Evolutionary conservation across 139 green algal genomes (phyloP), one percentile per base, ranked within the genome.

Genomic region (Chlorella sp.): DNA sequence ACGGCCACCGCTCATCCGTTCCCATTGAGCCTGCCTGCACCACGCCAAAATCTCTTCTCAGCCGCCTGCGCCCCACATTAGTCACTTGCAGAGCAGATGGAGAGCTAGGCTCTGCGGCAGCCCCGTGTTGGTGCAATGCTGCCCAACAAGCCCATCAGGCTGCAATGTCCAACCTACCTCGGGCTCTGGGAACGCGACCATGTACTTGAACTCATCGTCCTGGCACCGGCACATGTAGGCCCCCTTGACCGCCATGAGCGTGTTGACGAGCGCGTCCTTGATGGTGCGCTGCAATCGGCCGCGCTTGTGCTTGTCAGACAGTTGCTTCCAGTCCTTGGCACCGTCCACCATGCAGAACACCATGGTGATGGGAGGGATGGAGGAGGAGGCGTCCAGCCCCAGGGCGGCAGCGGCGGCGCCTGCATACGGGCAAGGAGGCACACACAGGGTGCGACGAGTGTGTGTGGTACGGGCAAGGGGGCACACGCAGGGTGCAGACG

Each of bases 181-280:
- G 10, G 42, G 42, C 42, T 55, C 42, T 24, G 42, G 42, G 64
- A 85, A 85, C 0, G 77, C 77, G 17, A 84, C 64, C 79, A 88
- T 86, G 78, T 84, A 85, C 80, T 86, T 86, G 34, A 89, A 61
- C 34, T 89, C 83, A 2, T 62, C 42, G 24, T 78, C 76, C 64
- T 80, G 70, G 49, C 78, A 55, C 17, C 80, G 71, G 36, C 80
- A 81, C 29, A 88, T 34, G 69, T 88, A 88, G 69, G 78, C 79
- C 2, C 0, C 61, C 22, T 31, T 64, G 55, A 30, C 24, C 24
- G 55, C 20, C 55, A 64, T 27, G 14, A 64, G 22, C 27, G 55
- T 64, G 17, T 55, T 55, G 55, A 64, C 27, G 20, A 64, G 20
- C 22, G 24, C 55, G 55, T 64, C 55, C 55, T 31, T 4, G 20